Base-by-base conservation (phyloP, 768 basidiomycete genomes). In the Austroboletus festivus region DNA sequence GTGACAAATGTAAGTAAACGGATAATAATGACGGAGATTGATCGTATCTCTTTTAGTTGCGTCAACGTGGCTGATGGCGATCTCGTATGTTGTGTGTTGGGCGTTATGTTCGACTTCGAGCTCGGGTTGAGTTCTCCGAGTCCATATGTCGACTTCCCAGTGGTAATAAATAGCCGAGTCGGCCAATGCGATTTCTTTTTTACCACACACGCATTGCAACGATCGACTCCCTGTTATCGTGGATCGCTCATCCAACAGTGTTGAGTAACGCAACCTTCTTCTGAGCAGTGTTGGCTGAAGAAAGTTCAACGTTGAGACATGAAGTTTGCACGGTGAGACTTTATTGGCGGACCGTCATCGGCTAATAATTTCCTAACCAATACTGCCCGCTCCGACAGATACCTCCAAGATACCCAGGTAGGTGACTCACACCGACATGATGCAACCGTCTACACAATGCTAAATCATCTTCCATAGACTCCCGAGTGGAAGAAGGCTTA, bases 381-480 rank as follows among this genome's bases (percentile, higher is more conserved):
- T 15, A 21, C 3, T 19, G 10, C 19, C 21, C 7, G 16, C 20
- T 24, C 0, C 33, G 39, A 33, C 52, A 86, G 85, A 51, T 85
- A 86, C 63, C 72, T 88, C 15, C 71, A 80, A 53, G 83, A 88
- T 58, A 82, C 79, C 0, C 86, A 86, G 73, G 85, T 80, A 55
- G 35, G 63, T 51, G 21, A 28, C 33, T 28, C 20, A 23, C n/a
- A n/a, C n/a, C n/a, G n/a, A n/a, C n/a, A n/a, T 19, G 6, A 21
- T 6, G 11, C n/a, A 3, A 30, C 15, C 19, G 22, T 34, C 9
- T 31, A 13, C 26, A 38, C n/a, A 23, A 26, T 21, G n/a, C 33
- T 47, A 30, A 53, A 34, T 13, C 19, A 9, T 43, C 2, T 41
- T 38, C 47, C 9, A 12, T 44, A 88, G 87, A 81, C 78, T 16